Percentiles rank a stretch among this genome's conserved stretches.
Evolutionary conservation across 1,284 basidiomycete genomes (phyloP).

Genomic region (Cystobasidium slooffiae): DNA sequence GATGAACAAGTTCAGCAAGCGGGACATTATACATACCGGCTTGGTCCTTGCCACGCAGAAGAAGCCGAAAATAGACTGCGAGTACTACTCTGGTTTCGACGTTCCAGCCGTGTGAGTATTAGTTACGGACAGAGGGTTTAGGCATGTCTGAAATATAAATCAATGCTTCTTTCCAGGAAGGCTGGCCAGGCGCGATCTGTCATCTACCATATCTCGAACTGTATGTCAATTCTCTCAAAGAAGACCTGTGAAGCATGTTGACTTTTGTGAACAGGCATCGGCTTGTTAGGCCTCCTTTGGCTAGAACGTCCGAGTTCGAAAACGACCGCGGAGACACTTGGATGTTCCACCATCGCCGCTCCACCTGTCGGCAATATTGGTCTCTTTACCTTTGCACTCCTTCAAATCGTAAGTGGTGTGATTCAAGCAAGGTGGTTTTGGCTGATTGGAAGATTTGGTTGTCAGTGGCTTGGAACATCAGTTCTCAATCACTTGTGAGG

Average conservation of each 20-base stretch:
- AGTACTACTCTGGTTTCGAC: slow-evolving; percentile 40
- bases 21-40: slow-evolving; percentile 5
- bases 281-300: slow-evolving; percentile 27
- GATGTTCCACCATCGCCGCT: slow-evolving; percentile 2
- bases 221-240: neutral
- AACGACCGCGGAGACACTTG: slow-evolving; percentile 17
- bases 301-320: slow-evolving; percentile 22
- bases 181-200: slow-evolving; percentile 35
- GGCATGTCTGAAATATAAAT: neutral
- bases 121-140: neutral
- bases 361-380: slow-evolving; percentile 35
- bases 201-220: slow-evolving; percentile 26
- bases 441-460: neutral
- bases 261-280: slow-evolving; percentile 2
- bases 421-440: neutral
- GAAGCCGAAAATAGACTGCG: slow-evolving; percentile 19
- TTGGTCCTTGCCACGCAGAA: neutral
- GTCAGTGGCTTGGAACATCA: slow-evolving; percentile 33
- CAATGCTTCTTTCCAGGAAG: neutral
- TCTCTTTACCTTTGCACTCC: slow-evolving; percentile 26
- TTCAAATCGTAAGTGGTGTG: slow-evolving; percentile 22
- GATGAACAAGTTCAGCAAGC: slow-evolving; percentile 26
- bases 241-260: neutral
- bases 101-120: slow-evolving; percentile 33
- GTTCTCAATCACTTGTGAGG: slow-evolving; percentile 31